Evolutionary conservation across 2,329 filamentous ascomycete species (phyloP), one percentile per base, ranked within the genome.

Genomic region (Fusarium hostae): DNA sequence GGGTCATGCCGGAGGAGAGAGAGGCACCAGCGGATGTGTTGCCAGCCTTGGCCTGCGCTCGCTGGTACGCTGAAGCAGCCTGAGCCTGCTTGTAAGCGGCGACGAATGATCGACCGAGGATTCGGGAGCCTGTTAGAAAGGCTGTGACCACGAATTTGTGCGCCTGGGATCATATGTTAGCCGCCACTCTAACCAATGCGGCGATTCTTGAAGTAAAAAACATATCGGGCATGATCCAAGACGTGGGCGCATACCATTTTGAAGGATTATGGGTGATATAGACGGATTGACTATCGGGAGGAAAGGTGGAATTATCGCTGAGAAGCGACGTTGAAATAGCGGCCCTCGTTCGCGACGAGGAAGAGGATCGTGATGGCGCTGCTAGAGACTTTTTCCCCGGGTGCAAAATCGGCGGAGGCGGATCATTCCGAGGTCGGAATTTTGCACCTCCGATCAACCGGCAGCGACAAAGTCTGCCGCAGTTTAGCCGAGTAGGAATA

Each of bases 1-100:
- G 90, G 12, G 94, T 96, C 82, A 98, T 92, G 79, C 94, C 93
- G 9, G 89, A 89, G 32, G 90, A 86, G 69, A 86, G 78, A 35
- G 80, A 81, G n/a, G 88, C 84, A 67, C 89, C 87, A 62, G 87
- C 86, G 5, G 78, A 74, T 30, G 87, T 81, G 68, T 88, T 87
- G 74, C 88, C 88, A 56, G 84, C 77, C 77, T 92, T 92, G 71
- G 87, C 88, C 74, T 91, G 90, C 58, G 93, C 90, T 73, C 91
- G 91, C 75, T 92, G 90, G 82, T 97, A 96, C 81, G 93, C 89
- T 70, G 92, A 93, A 6, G 94, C 92, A 37, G 95, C 95, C 65
- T 94, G 90, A 52, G 96, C 96, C 86, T 99, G 96, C 81, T 94
- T 94, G 86, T 97, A 99, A 74, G 96, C 96, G 84, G 98, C 96